Conservation (phyloP, 139 green algal species). For the Tetradesmus lagerheimii region DNA sequence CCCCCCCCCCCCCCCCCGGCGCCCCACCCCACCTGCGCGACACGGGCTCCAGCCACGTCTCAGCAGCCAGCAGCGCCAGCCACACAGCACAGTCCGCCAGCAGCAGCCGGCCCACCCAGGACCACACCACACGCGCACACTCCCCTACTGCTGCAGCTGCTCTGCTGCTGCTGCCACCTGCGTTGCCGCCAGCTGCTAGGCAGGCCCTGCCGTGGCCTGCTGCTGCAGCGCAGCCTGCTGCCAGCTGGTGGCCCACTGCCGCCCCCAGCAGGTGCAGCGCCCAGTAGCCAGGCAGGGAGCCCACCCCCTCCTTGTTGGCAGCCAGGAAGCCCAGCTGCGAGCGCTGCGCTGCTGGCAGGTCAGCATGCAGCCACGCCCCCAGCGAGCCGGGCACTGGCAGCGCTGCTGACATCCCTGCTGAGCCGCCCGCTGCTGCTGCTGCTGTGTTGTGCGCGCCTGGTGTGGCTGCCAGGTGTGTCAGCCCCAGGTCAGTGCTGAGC, state of each 20-base stretch:
- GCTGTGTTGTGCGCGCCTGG: neutral
- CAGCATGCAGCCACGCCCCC: slow-evolving; percentile 55
- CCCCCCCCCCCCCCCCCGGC: neutral
- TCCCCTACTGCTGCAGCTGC: slow-evolving; percentile 22
- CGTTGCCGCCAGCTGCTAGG: neutral
- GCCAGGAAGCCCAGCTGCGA: slow-evolving; percentile 47
- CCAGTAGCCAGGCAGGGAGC: slow-evolving; percentile 81
- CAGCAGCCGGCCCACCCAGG: slow-evolving; percentile 50
- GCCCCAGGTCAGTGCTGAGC: slow-evolving; percentile 46
- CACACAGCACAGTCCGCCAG: slow-evolving; percentile 51
- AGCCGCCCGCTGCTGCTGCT: neutral
- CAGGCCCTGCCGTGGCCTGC: neutral
- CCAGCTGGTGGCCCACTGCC: slow-evolving; percentile 43
- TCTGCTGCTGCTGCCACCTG: neutral
- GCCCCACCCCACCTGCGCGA: slow-evolving; percentile 60
- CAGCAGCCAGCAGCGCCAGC: slow-evolving; percentile 42
- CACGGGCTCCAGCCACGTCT: slow-evolving; percentile 60
- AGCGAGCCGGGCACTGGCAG: slow-evolving; percentile 40
- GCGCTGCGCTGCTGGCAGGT: neutral
- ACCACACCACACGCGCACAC: slow-evolving; percentile 24
- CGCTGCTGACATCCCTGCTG: neutral
- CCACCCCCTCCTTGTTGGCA: slow-evolving; percentile 90
- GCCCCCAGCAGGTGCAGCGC: slow-evolving; percentile 74
- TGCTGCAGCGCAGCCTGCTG: neutral
- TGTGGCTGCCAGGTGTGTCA: neutral